Evolutionary conservation across 2,329 filamentous ascomycete genomes (phyloP), one percentile per base, ranked within the genome.

Genomic region (Calycina marina): DNA sequence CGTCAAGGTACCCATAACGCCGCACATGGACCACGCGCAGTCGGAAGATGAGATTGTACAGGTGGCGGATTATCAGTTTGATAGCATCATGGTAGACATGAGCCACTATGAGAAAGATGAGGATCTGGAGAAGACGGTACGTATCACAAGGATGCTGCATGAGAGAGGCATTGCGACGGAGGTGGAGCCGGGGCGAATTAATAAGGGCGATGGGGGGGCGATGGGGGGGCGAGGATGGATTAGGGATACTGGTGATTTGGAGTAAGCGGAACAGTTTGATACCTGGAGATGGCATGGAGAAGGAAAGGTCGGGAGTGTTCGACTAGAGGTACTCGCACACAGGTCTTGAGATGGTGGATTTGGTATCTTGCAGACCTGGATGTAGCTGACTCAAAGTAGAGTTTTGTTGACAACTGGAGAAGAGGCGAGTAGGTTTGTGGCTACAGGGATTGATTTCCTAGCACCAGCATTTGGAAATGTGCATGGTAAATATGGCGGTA

Each of bases 71-170:
- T 57, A 71, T 22, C 62, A 61, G 0, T 81, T 82, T 41, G 77
- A 82, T 50, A 67, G 62, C 32, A 80, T 83, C 50, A 82, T 83
- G 77, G 70, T 82, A 0, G 78, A 83, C 54, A 83, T 83, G 76
- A 71, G 64, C 36, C 77, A 82, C 49, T 72, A 77, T 47, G 74
- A 78, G 43, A 73, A 72, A 44, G 72, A 66, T 33, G 75, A 81
- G 56, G 83, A 83, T 48, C 58, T 84, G 22, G 58, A 62, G 3
- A 62, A 69, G 48, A 82, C 76, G 13, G 60, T 60, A 31, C 70
- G 78, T 42, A 56, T 81, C 31, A 71, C 72, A 5, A 56, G 55
- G 14, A 72, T 75, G 48, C 78, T 76, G 48, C 67, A 78, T 48
- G 69, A 58, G 42, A 61, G 67, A 25, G 72, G 73, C 3, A 79